Percentiles rank a stretch among this genome's conserved stretches.
phyloP scores from a whole-genome alignment of 441 rosid species.

The Adansonia madagascariensis region DNA sequence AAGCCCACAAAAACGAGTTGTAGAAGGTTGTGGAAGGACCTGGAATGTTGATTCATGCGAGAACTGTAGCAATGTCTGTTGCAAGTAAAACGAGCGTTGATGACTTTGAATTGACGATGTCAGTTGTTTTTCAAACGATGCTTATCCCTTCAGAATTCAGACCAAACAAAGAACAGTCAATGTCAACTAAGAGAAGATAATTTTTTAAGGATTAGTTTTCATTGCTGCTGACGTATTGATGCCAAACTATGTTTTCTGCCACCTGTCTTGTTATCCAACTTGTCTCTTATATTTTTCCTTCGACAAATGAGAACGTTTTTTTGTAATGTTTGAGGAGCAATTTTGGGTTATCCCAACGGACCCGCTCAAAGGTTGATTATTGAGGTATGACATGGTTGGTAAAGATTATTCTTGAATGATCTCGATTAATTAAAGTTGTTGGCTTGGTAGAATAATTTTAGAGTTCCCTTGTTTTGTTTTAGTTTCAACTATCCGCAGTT shows the following conservation, averaged over 20 bases:
- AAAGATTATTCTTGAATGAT: background rate
- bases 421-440: background rate
- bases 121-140: background rate
- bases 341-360: too few species aligned
- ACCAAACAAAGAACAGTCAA: background rate
- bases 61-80: background rate
- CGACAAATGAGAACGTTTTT: background rate
- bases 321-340: background rate
- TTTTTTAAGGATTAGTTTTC: too few species aligned
- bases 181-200: background rate
- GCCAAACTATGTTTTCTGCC: too few species aligned
- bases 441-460: background rate
- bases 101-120: background rate
- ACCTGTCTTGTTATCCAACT: background rate
- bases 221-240: background rate
- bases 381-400: too few species aligned
- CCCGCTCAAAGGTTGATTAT: background rate
- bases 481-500: background rate
- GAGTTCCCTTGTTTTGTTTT: background rate
- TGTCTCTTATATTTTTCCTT: background rate
- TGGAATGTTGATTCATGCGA: slow-evolving; percentile 36
- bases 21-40: slow-evolving; percentile 57
- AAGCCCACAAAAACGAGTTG: slow-evolving; percentile 26
- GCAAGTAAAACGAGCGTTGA: background rate
- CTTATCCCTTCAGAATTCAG: slow-evolving; percentile 14